Evolutionary conservation across 1,284 basidiomycete species (phyloP).

Genomic region (Mrakiaceae sp.): DNA sequence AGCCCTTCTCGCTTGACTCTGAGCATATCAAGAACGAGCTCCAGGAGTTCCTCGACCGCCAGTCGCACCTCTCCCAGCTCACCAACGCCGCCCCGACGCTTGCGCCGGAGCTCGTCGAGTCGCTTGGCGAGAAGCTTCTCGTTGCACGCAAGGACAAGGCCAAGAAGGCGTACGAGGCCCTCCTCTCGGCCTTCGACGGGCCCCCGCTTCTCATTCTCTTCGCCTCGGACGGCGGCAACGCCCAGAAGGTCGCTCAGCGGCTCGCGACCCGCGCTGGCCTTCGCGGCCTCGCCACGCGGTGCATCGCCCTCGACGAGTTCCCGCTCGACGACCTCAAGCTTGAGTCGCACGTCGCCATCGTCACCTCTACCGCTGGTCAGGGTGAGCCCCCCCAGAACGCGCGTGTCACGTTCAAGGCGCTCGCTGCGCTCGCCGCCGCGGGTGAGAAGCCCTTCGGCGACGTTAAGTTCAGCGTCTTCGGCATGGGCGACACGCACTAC

Average conservation of each 20-base stretch:
- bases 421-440: slow-evolving; percentile 54
- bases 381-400: slow-evolving; percentile 97
- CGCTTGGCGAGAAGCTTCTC: slow-evolving; percentile 70
- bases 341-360: slow-evolving; percentile 63
- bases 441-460: slow-evolving; percentile 48
- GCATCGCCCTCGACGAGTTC: slow-evolving; percentile 55
- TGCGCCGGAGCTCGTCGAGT: slow-evolving; percentile 71
- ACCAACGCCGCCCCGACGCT: slow-evolving; percentile 64
- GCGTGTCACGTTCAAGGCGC: slow-evolving; percentile 74
- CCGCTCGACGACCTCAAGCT: slow-evolving; percentile 48
- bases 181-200: slow-evolving; percentile 76
- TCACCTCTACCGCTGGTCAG: slow-evolving; percentile 96
- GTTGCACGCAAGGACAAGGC: slow-evolving; percentile 75
- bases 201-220: slow-evolving; percentile 81
- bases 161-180: slow-evolving; percentile 71
- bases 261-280: slow-evolving; percentile 71
- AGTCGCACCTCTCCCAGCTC: slow-evolving; percentile 91
- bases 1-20: slow-evolving; percentile 87
- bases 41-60: slow-evolving; percentile 87
- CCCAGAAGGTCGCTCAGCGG: slow-evolving; percentile 91
- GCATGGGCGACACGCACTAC: slow-evolving; percentile 96
- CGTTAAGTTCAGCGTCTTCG: slow-evolving; percentile 75
- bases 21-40: slow-evolving; percentile 89
- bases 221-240: slow-evolving; percentile 86
- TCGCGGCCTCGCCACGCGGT: slow-evolving; percentile 66